Base-by-base conservation (phyloP, 331 rosid species). In the Erythrophleum ivorense region DNA sequence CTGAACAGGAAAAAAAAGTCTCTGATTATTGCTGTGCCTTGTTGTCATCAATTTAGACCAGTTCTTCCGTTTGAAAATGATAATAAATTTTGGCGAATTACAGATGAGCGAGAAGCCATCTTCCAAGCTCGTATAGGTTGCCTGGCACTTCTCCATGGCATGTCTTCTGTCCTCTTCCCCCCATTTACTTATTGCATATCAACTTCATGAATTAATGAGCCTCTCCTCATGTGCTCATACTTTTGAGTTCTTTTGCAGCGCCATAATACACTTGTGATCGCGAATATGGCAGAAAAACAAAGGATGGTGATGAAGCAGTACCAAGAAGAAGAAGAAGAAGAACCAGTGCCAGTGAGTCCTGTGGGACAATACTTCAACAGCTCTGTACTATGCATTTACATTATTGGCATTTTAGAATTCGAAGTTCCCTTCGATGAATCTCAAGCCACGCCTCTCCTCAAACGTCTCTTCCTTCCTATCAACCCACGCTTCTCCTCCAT, bases 401-500 rank as follows among this genome's bases (percentile, higher is more conserved):
- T 86, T 5, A 57, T 86, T 76, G 87, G 69, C 68, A 81, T 83
- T 40, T 57, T 86, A 9, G 89, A 86, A 73, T 80, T 86, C 66
- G 71, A 76, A 80, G 87, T 80, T 83, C 70, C 87, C 1, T 49
- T 83, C 0, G 9, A 83, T 76, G 89, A 71, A 6, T 80, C 81
- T 72, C 83, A 83, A 72, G 75, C 58, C 66, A 16, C 80, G 2
- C 16, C 85, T 76, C 85, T 86, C 68, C 48, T 83, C 48, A 24
- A 76, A 66, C 68, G 83, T 83, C 75, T 83, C 73, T 83, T 83
- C 57, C 86, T 85, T 60, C 86, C 88, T 9, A 85, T 85, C 69
- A 82, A 76, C 79, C 82, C 88, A 31, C 84, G 89, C 16, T 86
- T 86, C 86, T 86, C 89, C 59, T 86, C 89, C 49, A 38, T 82